Conservation (phyloP, 805 yeast species). For the Candida ulmi region DNA sequence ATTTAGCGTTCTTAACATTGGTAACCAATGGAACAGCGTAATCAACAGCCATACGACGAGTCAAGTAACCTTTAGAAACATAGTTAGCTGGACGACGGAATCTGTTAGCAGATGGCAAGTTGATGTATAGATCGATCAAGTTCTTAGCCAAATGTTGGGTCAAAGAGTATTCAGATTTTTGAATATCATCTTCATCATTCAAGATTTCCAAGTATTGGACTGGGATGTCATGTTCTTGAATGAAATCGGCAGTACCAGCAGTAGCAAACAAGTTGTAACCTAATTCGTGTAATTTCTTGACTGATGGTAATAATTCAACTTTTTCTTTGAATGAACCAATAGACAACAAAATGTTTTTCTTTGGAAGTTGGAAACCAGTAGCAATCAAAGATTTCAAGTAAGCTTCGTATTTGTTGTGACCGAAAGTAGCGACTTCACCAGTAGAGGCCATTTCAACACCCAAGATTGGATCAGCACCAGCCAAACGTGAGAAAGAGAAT, state of each 20-base stretch:
- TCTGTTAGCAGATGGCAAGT: slow-evolving; percentile 93
- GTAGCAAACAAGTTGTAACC: slow-evolving; percentile 95
- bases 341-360: slow-evolving; percentile 88
- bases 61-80: slow-evolving; percentile 94
- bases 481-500: slow-evolving; percentile 91
- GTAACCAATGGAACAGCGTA: slow-evolving; percentile 97
- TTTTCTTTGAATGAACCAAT: slow-evolving; percentile 97
- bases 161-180: slow-evolving; percentile 89
- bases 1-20: slow-evolving; percentile 94
- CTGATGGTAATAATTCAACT: slow-evolving; percentile 85
- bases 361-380: slow-evolving; percentile 92
- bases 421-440: slow-evolving; percentile 98
- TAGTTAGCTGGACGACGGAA: slow-evolving; percentile 98
- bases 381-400: slow-evolving; percentile 91
- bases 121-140: slow-evolving; percentile 92
- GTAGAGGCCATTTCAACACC: slow-evolving; percentile 99
- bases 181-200: slow-evolving; percentile 64
- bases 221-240: slow-evolving; percentile 90
- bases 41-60: slow-evolving; percentile 99
- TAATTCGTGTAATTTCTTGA: slow-evolving; percentile 69
- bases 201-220: slow-evolving; percentile 92
- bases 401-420: slow-evolving; percentile 94
- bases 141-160: slow-evolving; percentile 96
- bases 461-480: slow-evolving; percentile 96
- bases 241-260: slow-evolving; percentile 98